phyloP scores from a whole-genome alignment of 2,329 filamentous ascomycete genomes.

The Diaporthe velutina region DNA sequence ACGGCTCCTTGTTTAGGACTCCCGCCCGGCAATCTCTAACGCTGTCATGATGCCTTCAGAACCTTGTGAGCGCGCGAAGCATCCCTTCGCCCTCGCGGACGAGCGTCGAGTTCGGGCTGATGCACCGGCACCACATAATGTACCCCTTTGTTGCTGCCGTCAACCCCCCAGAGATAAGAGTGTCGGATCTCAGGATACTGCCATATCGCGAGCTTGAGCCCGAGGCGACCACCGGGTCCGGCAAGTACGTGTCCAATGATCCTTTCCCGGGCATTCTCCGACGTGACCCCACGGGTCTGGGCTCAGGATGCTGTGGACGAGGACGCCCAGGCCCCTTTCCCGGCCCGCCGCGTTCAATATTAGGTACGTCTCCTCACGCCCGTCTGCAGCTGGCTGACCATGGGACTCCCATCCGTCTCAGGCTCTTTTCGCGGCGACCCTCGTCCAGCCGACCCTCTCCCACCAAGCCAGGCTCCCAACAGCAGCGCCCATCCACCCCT shows the following conservation, averaged over 20 bases:
- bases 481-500: neutral
- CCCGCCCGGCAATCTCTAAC: slow-evolving; percentile 2
- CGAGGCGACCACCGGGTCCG: neutral
- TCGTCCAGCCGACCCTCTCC: slow-evolving; percentile 1
- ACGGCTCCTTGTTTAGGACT: too few species aligned
- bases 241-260: neutral
- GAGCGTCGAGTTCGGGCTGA: slow-evolving; percentile 40
- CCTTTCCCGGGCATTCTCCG: neutral
- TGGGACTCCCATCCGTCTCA: neutral
- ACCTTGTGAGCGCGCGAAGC: neutral
- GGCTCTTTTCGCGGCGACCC: neutral
- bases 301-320: too few species aligned
- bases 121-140: slow-evolving; percentile 35
- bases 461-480: neutral
- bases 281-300: neutral
- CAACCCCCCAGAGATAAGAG: neutral
- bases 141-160: slow-evolving; percentile 16
- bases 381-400: neutral
- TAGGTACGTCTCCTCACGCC: neutral
- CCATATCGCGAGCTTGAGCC: neutral
- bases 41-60: neutral
- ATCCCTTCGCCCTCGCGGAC: slow-evolving; percentile 22
- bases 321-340: too few species aligned
- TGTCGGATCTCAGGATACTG: neutral
- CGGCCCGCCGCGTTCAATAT: neutral